These are phyloP conservation scores for Paecilomyces fulvus DNA, from an alignment of 2,329 filamentous ascomycete species.

Conservation along the genomic window DNA sequence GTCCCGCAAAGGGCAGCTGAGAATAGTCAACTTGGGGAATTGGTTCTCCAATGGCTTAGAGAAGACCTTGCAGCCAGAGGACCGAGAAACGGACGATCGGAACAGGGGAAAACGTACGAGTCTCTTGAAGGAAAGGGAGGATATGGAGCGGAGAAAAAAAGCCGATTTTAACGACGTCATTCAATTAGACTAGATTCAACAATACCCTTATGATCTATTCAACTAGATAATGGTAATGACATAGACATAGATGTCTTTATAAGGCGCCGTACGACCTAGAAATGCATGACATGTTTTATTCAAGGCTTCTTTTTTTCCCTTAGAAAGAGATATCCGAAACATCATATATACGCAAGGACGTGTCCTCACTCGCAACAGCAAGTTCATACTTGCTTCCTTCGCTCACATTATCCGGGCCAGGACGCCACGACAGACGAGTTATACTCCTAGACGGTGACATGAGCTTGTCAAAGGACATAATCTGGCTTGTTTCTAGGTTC, in stretches of 20 bases:
- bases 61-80: conserved; percentile 72
- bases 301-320: conserved; percentile 3
- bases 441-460: conserved; percentile 56
- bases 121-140: conserved; percentile 52
- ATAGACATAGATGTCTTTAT: neutral
- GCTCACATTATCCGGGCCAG: conserved; percentile 19
- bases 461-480: conserved; percentile 23
- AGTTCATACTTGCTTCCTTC: conserved; percentile 21
- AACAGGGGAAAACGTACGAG: conserved; percentile 44
- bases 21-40: conserved; percentile 75
- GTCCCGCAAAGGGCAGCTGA: conserved; percentile 49
- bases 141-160: conserved; percentile 50
- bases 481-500: conserved; percentile 19
- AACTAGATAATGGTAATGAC: neutral
- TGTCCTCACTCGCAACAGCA: conserved; percentile 40
- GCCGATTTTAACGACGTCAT: neutral
- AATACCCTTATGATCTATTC: neutral
- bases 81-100: conserved; percentile 56
- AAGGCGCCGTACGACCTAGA: neutral
- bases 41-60: conserved; percentile 81
- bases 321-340: conserved; percentile 23
- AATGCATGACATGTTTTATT: conserved; percentile 2
- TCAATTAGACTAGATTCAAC: neutral
- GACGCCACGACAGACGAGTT: conserved; percentile 62
- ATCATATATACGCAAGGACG: conserved; percentile 33